phyloP scores from a whole-genome alignment of 768 basidiomycete genomes.

The Tulasnella sp. region DNA sequence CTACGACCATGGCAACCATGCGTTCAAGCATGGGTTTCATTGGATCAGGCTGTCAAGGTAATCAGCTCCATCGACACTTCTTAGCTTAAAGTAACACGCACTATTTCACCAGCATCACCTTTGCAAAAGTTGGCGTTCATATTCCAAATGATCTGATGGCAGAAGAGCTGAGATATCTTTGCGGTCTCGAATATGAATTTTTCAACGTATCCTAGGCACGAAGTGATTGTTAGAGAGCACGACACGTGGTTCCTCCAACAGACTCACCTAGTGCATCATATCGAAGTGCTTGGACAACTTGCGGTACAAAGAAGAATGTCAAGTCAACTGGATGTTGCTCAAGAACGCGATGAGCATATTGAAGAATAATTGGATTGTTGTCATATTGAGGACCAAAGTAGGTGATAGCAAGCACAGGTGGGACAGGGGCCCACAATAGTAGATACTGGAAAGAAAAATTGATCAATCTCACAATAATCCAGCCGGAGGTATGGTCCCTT shows the following conservation, averaged over 20 bases:
- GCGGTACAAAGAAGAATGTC: slow-evolving; percentile 98
- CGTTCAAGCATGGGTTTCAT: slow-evolving; percentile 92
- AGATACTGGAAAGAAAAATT: slow-evolving; percentile 45
- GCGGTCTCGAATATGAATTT: slow-evolving; percentile 95
- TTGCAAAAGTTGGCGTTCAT: slow-evolving; percentile 98
- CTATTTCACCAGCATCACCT: slow-evolving; percentile 77
- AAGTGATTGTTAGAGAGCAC: neutral
- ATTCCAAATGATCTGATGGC: slow-evolving; percentile 99
- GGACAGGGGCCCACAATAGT: slow-evolving; percentile 76
- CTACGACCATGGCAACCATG: slow-evolving; percentile 69
- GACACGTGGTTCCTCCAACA: neutral
- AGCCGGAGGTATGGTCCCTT: slow-evolving; percentile 13
- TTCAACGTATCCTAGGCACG: slow-evolving; percentile 66
- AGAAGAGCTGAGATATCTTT: slow-evolving; percentile 93
- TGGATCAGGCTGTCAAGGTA: slow-evolving; percentile 58
- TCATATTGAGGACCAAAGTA: slow-evolving; percentile 78
- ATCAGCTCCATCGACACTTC: neutral
- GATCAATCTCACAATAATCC: neutral
- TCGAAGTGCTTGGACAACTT: slow-evolving; percentile 92
- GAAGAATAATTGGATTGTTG: slow-evolving; percentile 72
- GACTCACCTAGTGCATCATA: slow-evolving; percentile 70
- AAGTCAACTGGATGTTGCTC: slow-evolving; percentile 89
- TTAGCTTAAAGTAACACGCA: slow-evolving; percentile 26
- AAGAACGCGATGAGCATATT: slow-evolving; percentile 92
- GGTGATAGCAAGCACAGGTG: slow-evolving; percentile 66